phyloP scores from a whole-genome alignment of 257 asterid species.

The Rauvolfia tetraphylla region DNA sequence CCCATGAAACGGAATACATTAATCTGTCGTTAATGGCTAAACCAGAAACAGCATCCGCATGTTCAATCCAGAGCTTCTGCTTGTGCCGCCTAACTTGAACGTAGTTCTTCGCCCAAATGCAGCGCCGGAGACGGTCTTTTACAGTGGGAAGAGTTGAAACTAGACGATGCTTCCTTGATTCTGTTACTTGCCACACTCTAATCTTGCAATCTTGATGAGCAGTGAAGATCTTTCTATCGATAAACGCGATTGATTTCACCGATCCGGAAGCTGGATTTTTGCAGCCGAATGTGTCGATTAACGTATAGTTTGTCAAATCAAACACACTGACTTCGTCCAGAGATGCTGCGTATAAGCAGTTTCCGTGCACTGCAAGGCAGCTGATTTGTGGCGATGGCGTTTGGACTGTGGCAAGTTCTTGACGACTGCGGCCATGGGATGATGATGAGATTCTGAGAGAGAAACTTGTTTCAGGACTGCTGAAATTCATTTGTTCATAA shows the following conservation, averaged over 20 bases:
- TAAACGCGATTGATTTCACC: slow-evolving; percentile 51
- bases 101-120: slow-evolving; percentile 37
- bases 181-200: slow-evolving; percentile 34
- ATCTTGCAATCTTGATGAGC: slow-evolving; percentile 64
- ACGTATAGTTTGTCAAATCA: slow-evolving; percentile 25
- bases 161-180: slow-evolving; percentile 23
- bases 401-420: slow-evolving; percentile 24
- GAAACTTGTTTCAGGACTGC: slow-evolving; percentile 28
- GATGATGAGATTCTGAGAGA: slow-evolving; percentile 18
- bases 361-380: slow-evolving; percentile 42
- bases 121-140: slow-evolving; percentile 34
- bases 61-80: slow-evolving; percentile 54
- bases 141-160: slow-evolving; percentile 52
- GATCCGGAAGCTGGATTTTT: slow-evolving; percentile 36
- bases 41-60: slow-evolving; percentile 47
- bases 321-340: slow-evolving; percentile 35
- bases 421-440: background rate
- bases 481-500: slow-evolving; percentile 41
- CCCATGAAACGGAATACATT: slow-evolving; percentile 58
- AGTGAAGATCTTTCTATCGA: slow-evolving; percentile 33
- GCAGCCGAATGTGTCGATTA: slow-evolving; percentile 35
- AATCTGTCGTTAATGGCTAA: slow-evolving; percentile 31
- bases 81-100: slow-evolving; percentile 47
- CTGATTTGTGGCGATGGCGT: slow-evolving; percentile 42
- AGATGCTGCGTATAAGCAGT: slow-evolving; percentile 49